Evolutionary conservation across 1,284 basidiomycete species (phyloP), one percentile per base, ranked within the genome.

Genomic region (Pseudozyma tsukubaensis): DNA sequence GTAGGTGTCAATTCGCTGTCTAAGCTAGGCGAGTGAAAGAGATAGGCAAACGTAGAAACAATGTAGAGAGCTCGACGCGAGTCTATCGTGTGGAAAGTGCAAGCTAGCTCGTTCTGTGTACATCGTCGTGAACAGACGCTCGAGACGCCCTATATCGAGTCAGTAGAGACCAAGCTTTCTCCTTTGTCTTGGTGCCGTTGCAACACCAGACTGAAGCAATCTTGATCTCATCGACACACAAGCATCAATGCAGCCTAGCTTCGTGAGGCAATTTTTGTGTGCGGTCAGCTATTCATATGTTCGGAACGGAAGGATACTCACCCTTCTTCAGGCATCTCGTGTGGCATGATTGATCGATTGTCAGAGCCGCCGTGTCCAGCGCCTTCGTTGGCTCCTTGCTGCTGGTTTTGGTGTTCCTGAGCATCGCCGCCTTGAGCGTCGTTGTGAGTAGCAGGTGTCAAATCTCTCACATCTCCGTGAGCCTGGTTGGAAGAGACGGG

Each of bases 301-400:
- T n/a, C 12, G 11, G 5, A 21, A 37, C 37, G 24, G 24, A 29
- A 29, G 3, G 34, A 29, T 59, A 89, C 94, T 94, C 89, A 97
- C 95, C 94, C 94, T 92, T 97, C 94, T 83, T 97, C 95, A 86
- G 94, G 94, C 94, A 95, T 96, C 85, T 97, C 94, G 54, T 92
- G 93, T 13, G 94, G 94, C 59, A 92, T 89, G 29, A 94, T 88
- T 19, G 89, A 89, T 53, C 91, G 89, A 77, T 65, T 51, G 24
- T 49, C 56, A 7, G 50, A 49, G 13, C 56, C 50, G 8, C 16
- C 19, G 19, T 45, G 44, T 9, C 19, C 44, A 24, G 10, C 44
- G 9, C 19, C 10, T 24, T 12, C 44, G 14, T 24, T 18, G 9
- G 44, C 21, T 45, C 44, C 44, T 5, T 45, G 21, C 44, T 45